Conservation (phyloP, 306 rosid species). For the Cucumis sativus region DNA sequence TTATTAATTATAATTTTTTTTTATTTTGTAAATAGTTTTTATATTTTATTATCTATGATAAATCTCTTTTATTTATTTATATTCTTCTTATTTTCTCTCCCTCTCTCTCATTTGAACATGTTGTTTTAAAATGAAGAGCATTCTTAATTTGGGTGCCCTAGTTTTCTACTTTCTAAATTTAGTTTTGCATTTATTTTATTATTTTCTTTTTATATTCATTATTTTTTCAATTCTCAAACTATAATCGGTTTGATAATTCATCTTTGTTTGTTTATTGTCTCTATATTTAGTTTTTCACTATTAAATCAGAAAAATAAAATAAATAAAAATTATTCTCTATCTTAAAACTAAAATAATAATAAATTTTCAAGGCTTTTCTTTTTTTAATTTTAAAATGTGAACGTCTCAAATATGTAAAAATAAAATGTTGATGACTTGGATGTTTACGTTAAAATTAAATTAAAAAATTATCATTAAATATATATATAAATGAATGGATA, state of each 20-base stretch:
- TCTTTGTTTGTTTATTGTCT: neutral
- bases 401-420: too few relatives aligned
- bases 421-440: too few relatives aligned
- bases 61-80: too few relatives aligned
- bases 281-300: neutral
- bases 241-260: neutral
- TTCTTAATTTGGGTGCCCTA: conserved; percentile 4
- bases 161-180: neutral
- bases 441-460: too few relatives aligned
- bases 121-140: neutral
- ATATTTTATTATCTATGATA: too few relatives aligned
- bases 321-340: neutral
- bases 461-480: neutral
- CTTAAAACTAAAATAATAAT: neutral
- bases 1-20: too few relatives aligned
- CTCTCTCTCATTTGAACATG: neutral
- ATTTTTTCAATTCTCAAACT: neutral
- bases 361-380: neutral
- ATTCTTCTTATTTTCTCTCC: too few relatives aligned
- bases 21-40: too few relatives aligned
- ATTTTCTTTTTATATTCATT: neutral
- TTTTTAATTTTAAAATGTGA: neutral
- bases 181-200: neutral
- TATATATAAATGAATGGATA: too few relatives aligned
- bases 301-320: too few relatives aligned